Evolutionary conservation across 2,329 filamentous ascomycete genomes (phyloP), one percentile per base, ranked within the genome.

Genomic region (Byssothecium circinans): DNA sequence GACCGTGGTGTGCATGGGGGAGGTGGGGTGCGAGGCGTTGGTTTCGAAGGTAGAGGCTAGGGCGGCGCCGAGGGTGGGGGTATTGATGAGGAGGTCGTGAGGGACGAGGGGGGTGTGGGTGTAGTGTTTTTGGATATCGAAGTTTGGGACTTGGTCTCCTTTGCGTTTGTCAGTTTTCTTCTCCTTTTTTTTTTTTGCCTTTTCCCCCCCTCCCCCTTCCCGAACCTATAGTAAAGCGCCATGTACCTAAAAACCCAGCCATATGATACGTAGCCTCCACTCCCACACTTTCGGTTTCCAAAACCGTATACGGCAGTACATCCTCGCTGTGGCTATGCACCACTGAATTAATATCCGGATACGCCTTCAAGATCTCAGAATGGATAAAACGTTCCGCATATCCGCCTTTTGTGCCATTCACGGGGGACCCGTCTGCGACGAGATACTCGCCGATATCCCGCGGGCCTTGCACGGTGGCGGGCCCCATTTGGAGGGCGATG

Each of bases 351-450:
- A 74, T 65, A 20, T 63, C 64, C 4, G 60, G 60, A 52, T 69
- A 74, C 32, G 58, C 56, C 46, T 69, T 73, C 50, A 70, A 62
- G 14, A 74, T 62, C 37, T 61, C 60, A 18, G 43, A 45, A 52
- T 75, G 73, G 45, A 75, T 74, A 54, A 62, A 74, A 17, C 72
- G 61, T 54, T 75, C 73, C 7, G 56, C 57, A 47, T 70, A 74
- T 3, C 55, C 57, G 11, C 44, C 47, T 20, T 36, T 42, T 8
- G 60, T 56, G 4, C 54, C 55, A 20, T 59, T 54, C 6, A 62
- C 54, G 1, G 54, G 48, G 3, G 43, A 46, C 4, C 62, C 71
- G 46, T 75, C 68, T 10, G 56, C 53, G 20, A 74, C 56, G 12
- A 59, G 50, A 51, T 74, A 75, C 45, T 72, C 68, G 37, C 70